These are phyloP conservation scores for Opeltia flavorubescens DNA, from an alignment of 495 filamentous ascomycete species.

Conservation along the genomic window DNA sequence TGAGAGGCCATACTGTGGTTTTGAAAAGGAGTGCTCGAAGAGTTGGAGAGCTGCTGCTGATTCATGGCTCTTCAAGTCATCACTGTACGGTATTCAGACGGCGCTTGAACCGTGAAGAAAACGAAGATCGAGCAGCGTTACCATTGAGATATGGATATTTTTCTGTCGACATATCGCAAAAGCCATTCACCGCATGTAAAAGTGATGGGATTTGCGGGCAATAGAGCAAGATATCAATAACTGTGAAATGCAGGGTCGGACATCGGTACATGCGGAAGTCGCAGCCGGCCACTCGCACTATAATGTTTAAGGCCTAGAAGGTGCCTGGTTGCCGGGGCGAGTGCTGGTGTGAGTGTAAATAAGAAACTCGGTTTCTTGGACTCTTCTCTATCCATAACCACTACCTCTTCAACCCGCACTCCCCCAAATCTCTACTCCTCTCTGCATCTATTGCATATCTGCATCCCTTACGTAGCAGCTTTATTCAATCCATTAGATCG, in stretches of 20 bases:
- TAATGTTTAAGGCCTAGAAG: too few species aligned
- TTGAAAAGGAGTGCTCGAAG: neutral
- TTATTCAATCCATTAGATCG: slow-evolving; percentile 27
- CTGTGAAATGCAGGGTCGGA: too few species aligned
- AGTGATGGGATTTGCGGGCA: too few species aligned
- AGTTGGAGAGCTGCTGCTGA: neutral
- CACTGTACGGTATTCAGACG: too few species aligned
- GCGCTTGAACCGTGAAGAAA: neutral
- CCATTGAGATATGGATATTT: too few species aligned
- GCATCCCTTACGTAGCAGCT: slow-evolving; percentile 14
- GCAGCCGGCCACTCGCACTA: too few species aligned
- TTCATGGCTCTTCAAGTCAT: slow-evolving; percentile 4
- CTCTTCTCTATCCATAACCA: slow-evolving; percentile 10
- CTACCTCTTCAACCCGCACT: slow-evolving; percentile 11
- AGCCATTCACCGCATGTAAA: too few species aligned
- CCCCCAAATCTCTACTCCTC: slow-evolving; percentile 15
- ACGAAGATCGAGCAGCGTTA: too few species aligned
- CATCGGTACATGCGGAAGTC: too few species aligned
- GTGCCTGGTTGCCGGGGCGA: too few species aligned
- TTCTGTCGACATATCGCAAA: too few species aligned
- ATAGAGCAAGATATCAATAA: too few species aligned
- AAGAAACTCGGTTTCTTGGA: slow-evolving; percentile 2
- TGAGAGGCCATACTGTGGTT: neutral
- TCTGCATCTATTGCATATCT: slow-evolving; percentile 17
- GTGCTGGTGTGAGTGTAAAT: neutral